phyloP scores from a whole-genome alignment of 1,284 basidiomycete genomes.

The Marasmius sp. region DNA sequence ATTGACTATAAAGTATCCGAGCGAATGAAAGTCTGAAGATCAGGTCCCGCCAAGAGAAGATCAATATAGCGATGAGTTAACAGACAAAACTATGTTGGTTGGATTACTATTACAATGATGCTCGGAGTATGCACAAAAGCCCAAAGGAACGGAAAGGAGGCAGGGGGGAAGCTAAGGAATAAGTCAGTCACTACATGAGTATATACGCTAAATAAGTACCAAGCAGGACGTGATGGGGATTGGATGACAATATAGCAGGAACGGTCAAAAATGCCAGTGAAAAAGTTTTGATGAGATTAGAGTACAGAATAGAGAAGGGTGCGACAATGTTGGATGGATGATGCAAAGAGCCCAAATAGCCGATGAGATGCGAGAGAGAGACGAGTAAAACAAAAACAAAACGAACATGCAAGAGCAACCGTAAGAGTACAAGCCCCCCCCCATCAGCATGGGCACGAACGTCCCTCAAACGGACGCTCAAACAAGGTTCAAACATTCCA shows the following conservation, averaged over 20 bases:
- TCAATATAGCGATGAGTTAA: too few relatives aligned
- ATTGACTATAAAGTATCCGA: too few relatives aligned
- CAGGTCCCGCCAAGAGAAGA: too few relatives aligned
- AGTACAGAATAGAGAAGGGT: not conserved
- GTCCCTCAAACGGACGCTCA: not conserved
- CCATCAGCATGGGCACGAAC: not conserved
- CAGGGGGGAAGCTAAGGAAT: not conserved
- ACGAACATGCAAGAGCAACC: not conserved
- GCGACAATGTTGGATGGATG: not conserved
- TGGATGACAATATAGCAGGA: not conserved
- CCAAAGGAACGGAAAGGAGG: not conserved
- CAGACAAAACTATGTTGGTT: not conserved
- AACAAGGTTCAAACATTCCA: not conserved
- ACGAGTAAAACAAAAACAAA: not conserved
- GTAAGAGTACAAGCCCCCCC: not conserved
- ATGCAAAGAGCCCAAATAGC: not conserved
- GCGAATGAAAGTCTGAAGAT: too few relatives aligned
- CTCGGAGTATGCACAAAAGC: not conserved
- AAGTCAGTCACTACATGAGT: constrained; percentile 1
- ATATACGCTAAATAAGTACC: not conserved
- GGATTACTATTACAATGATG: not conserved
- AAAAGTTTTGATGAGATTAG: not conserved
- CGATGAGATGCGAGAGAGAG: not conserved
- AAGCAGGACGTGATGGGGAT: not conserved
- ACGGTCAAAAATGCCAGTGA: not conserved